These are phyloP conservation scores for Prunus padus DNA, from an alignment of 306 rosid genomes.

Conservation along the genomic window DNA sequence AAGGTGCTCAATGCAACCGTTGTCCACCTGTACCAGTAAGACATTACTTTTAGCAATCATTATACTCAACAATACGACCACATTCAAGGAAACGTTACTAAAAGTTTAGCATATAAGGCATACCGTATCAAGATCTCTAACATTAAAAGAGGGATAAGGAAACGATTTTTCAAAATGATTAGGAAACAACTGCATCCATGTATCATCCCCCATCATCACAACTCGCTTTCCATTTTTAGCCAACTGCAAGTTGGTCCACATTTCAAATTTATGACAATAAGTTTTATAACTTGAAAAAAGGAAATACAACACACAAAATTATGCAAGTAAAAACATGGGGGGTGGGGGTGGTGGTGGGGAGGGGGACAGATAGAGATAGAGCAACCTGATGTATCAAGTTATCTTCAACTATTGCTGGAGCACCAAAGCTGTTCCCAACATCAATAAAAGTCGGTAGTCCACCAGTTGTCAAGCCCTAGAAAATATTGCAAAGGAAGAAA, in stretches of 20 bases:
- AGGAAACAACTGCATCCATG: slow-evolving; percentile 97
- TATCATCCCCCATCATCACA: slow-evolving; percentile 98
- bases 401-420: slow-evolving; percentile 43
- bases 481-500: slow-evolving; percentile 10
- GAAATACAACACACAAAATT: background rate
- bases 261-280: slow-evolving; percentile 14
- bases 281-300: background rate
- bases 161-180: slow-evolving; percentile 70
- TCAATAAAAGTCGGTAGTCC: slow-evolving; percentile 97
- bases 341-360: no score
- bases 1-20: slow-evolving; percentile 88
- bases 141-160: slow-evolving; percentile 93
- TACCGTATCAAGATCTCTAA: slow-evolving; percentile 95
- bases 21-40: slow-evolving; percentile 70
- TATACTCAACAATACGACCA: background rate
- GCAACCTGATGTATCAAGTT: slow-evolving; percentile 19
- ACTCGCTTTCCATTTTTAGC: slow-evolving; percentile 87
- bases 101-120: slow-evolving; percentile 14
- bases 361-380: background rate
- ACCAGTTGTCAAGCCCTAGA: slow-evolving; percentile 88
- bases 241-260: slow-evolving; percentile 48
- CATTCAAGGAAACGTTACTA: slow-evolving; percentile 17
- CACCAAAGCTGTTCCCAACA: slow-evolving; percentile 98
- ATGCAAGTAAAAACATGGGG: background rate
- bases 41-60: slow-evolving; percentile 15